A percentile compares a stretch with the other conserved stretches of the same genome.
phyloP scores from a whole-genome alignment of 345 rosid genomes.

The Cardamine resedifolia region DNA sequence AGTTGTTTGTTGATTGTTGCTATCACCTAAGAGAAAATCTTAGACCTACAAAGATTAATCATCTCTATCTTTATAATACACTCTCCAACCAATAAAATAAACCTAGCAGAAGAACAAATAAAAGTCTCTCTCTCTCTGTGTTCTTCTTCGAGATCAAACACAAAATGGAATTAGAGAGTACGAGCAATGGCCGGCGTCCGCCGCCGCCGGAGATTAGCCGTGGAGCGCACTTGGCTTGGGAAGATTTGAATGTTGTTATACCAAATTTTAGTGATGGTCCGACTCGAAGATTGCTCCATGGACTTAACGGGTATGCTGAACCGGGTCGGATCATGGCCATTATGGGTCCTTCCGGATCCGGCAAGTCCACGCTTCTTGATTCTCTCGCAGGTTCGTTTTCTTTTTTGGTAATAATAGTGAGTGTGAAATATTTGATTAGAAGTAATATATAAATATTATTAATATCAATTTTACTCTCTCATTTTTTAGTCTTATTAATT shows the following conservation, averaged over 20 bases:
- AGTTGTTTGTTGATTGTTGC: constrained; percentile 44
- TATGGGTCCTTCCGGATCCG: constrained; percentile 98
- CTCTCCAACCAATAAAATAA: constrained; percentile 16
- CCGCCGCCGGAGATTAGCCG: constrained; percentile 18
- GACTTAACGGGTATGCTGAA: constrained; percentile 78
- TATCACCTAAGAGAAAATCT: constrained; percentile 18
- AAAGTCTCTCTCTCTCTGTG: not conserved
- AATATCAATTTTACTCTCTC: not conserved
- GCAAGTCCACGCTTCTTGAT: constrained; percentile 94
- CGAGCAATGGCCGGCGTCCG: constrained; percentile 23
- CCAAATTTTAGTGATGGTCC: constrained; percentile 76
- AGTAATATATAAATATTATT: not conserved
- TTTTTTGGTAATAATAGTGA: not conserved
- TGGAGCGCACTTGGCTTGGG: constrained; percentile 67
- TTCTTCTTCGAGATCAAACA: constrained; percentile 2
- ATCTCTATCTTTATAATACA: constrained; percentile 31
- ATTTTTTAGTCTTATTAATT: not conserved
- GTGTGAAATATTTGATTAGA: not conserved
- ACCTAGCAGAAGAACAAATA: not conserved
- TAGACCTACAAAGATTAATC: constrained; percentile 32
- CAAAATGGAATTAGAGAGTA: constrained; percentile 32
- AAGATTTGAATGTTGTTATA: constrained; percentile 67
- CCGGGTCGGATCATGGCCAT: constrained; percentile 95
- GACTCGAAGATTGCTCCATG: constrained; percentile 69
- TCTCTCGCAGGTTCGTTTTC: constrained; percentile 66